These are phyloP conservation scores for Ascochyta rabiei DNA, from an alignment of 2,329 filamentous ascomycete genomes.

Conservation along the genomic window DNA sequence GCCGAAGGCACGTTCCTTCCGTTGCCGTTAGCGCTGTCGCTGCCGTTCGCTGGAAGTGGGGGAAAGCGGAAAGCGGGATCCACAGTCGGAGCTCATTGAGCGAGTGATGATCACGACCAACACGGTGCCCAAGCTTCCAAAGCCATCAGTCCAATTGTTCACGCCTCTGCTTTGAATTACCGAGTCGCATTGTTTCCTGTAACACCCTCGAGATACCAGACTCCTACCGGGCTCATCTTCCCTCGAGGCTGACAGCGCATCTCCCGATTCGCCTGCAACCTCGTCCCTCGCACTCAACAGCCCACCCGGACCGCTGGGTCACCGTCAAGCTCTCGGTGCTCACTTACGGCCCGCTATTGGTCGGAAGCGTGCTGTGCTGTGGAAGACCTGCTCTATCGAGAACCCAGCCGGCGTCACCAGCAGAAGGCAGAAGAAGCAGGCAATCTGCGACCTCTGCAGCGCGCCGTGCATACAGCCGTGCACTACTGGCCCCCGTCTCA, in stretches of 20 bases:
- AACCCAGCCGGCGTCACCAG: conserved; percentile 39
- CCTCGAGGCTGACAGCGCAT: conserved; percentile 12
- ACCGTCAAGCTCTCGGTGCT: conserved; percentile 30
- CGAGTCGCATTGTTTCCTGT: neutral
- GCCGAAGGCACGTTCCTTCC: conserved; percentile 18
- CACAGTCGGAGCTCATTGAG: conserved; percentile 14
- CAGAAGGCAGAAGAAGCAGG: conserved; percentile 40
- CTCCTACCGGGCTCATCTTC: neutral
- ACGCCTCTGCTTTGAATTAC: neutral
- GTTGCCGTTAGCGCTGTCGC: conserved; percentile 11
- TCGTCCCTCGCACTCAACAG: conserved; percentile 19
- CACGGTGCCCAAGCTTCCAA: conserved; percentile 8
- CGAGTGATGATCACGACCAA: conserved; percentile 17
- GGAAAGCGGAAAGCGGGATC: neutral
- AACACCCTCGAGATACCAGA: neutral
- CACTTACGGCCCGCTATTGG: conserved; percentile 36
- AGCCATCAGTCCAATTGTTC: neutral
- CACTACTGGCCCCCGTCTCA: conserved; percentile 38
- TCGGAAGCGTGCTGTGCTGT: conserved; percentile 29
- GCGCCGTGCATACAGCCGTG: conserved; percentile 31
- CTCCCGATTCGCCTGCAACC: conserved; percentile 15
- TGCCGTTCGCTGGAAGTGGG: conserved; percentile 6
- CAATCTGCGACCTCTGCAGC: conserved; percentile 41
- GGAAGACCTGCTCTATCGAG: conserved; percentile 37
- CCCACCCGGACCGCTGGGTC: conserved; percentile 31